A percentile compares a stretch with the other conserved stretches of the same genome.
These are phyloP conservation scores for Termitomyces sp. DNA, from an alignment of 768 basidiomycete genomes.

Conservation along the genomic window DNA sequence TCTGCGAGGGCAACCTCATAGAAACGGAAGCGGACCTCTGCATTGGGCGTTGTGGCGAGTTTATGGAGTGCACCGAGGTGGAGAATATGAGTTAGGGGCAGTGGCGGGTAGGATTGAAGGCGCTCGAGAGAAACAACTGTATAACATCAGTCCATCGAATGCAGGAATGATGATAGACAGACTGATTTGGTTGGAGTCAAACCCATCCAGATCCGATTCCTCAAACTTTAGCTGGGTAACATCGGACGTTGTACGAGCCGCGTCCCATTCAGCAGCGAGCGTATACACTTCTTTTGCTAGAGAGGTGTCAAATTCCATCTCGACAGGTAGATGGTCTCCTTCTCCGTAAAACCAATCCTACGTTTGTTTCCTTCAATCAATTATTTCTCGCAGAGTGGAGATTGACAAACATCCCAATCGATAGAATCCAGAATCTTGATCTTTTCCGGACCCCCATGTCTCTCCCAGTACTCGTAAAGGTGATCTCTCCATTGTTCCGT, in stretches of 20 bases:
- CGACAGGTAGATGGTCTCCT: constrained; percentile 66
- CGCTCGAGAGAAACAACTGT: constrained; percentile 85
- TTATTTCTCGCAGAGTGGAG: neutral
- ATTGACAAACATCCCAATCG: constrained; percentile 66
- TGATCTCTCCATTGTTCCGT: constrained; percentile 82
- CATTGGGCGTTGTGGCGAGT: constrained; percentile 52
- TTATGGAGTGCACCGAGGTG: constrained; percentile 58
- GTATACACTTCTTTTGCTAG: constrained; percentile 69
- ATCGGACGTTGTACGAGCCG: constrained; percentile 45
- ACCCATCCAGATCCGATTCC: constrained; percentile 52
- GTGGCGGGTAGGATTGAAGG: constrained; percentile 54
- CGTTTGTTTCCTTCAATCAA: neutral
- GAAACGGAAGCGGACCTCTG: constrained; percentile 75
- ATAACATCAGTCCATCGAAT: neutral
- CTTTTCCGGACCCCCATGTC: constrained; percentile 55
- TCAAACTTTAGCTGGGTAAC: constrained; percentile 51
- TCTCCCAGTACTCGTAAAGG: constrained; percentile 65
- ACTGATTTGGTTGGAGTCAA: constrained; percentile 79
- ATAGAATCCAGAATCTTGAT: constrained; percentile 62
- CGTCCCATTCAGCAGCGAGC: constrained; percentile 73
- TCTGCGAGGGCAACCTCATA: constrained; percentile 66
- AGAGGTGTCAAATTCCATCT: constrained; percentile 70
- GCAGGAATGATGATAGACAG: constrained; percentile 14
- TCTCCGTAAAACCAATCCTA: constrained; percentile 84
- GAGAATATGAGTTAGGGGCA: constrained; percentile 55